A percentile compares a stretch with the other conserved stretches of the same genome.
These are phyloP conservation scores for Candida hispaniensis DNA, from an alignment of 805 yeast species.

Conservation along the genomic window DNA sequence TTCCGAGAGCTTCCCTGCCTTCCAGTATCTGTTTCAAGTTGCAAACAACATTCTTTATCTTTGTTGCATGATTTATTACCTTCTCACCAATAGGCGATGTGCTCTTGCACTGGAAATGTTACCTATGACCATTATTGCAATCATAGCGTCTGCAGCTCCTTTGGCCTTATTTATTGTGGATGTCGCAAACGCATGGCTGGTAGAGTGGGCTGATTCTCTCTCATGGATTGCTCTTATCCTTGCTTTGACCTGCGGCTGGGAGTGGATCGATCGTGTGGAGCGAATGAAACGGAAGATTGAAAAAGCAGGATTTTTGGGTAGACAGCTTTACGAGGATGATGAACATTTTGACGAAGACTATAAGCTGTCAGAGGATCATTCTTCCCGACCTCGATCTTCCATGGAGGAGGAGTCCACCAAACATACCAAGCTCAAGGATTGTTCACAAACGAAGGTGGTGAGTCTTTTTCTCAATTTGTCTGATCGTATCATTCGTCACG, in stretches of 20 bases:
- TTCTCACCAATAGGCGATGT: constrained; percentile 41
- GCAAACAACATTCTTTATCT: constrained; percentile 61
- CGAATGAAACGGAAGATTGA: constrained; percentile 48
- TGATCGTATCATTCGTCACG: too few relatives aligned
- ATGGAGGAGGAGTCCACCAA: too few relatives aligned
- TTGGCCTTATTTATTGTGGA: constrained; percentile 68
- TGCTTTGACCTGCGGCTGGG: constrained; percentile 72
- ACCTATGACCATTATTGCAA: constrained; percentile 45
- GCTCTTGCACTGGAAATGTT: constrained; percentile 42
- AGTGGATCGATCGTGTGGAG: constrained; percentile 64
- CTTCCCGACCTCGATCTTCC: too few relatives aligned
- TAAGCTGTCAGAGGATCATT: too few relatives aligned
- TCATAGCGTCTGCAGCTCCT: constrained; percentile 47
- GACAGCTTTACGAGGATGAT: constrained; percentile 65
- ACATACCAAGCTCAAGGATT: too few relatives aligned
- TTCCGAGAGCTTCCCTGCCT: constrained; percentile 39
- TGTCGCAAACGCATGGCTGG: constrained; percentile 64
- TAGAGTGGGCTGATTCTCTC: constrained; percentile 60
- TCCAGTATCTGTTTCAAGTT: constrained; percentile 61
- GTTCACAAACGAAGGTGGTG: too few relatives aligned
- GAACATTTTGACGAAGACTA: constrained; percentile 12
- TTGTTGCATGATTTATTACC: constrained; percentile 47
- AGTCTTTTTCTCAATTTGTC: too few relatives aligned
- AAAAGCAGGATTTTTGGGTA: constrained; percentile 61
- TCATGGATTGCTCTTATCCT: constrained; percentile 61